Percentiles rank a stretch among this genome's conserved stretches.
These are phyloP conservation scores for Corylus heterophylla DNA, from an alignment of 306 rosid genomes.

Conservation along the genomic window DNA sequence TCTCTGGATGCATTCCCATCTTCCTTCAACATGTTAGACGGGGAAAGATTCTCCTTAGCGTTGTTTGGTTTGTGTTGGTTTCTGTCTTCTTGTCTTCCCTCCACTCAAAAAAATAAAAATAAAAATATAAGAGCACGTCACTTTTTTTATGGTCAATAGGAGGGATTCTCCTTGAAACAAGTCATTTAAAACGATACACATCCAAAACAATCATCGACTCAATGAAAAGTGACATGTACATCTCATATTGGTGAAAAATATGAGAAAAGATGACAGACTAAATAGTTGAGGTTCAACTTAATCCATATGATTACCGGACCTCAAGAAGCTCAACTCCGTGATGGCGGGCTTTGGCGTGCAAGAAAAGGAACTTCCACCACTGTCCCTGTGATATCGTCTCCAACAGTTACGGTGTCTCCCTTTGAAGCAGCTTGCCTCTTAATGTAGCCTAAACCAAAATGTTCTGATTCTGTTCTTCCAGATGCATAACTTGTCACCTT, in stretches of 20 bases:
- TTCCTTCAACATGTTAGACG: no score
- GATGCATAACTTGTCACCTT: constrained; percentile 77
- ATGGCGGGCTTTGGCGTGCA: constrained; percentile 57
- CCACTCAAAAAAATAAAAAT: no score
- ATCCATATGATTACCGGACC: not conserved
- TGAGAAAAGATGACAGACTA: not conserved
- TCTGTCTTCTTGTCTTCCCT: no score
- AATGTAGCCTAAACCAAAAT: constrained; percentile 83
- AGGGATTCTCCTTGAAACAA: not conserved
- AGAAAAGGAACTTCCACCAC: constrained; percentile 77
- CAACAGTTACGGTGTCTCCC: constrained; percentile 64
- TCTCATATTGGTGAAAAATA: constrained; percentile 17
- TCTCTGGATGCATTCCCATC: no score
- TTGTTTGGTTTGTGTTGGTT: no score
- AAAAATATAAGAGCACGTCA: no score
- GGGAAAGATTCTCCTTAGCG: no score
- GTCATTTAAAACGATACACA: not conserved
- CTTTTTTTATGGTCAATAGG: not conserved
- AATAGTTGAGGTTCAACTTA: not conserved
- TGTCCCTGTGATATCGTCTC: constrained; percentile 60
- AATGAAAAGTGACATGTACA: not conserved
- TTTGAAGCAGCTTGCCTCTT: constrained; percentile 70
- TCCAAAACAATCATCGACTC: not conserved
- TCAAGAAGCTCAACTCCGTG: constrained; percentile 44
- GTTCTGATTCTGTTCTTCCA: constrained; percentile 65